Conservation (phyloP, 1,284 basidiomycete genomes). For the Malassezia obtusa region DNA sequence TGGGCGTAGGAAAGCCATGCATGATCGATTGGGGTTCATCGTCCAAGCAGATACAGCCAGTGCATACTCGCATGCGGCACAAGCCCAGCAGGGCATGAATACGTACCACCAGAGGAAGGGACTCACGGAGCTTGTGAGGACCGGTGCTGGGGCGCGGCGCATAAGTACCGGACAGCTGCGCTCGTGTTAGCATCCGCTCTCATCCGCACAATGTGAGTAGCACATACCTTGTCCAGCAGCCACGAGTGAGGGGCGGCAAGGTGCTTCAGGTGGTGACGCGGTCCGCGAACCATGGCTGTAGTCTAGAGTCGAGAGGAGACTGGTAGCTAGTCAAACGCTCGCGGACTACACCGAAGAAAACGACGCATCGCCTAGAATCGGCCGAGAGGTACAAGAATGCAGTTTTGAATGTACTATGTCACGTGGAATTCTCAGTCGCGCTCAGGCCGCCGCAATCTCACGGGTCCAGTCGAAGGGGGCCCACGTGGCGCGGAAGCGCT, state of each 20-base stretch:
- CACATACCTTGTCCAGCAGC: conserved; percentile 84
- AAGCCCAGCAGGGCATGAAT: background rate
- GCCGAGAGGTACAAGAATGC: conserved; percentile 11
- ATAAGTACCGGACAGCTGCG: conserved; percentile 78
- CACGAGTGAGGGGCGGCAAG: conserved; percentile 93
- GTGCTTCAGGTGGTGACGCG: conserved; percentile 98
- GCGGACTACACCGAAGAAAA: conserved; percentile 15
- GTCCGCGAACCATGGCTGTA: conserved; percentile 59
- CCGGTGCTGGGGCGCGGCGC: conserved; percentile 93
- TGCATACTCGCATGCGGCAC: background rate
- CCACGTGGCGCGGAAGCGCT: conserved; percentile 59
- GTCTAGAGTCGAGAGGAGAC: conserved; percentile 3
- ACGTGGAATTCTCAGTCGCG: conserved; percentile 3
- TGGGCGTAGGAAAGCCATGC: conserved; percentile 20
- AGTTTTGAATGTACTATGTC: conserved; percentile 14
- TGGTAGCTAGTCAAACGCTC: conserved; percentile 8
- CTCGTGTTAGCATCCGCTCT: background rate
- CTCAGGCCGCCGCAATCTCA: conserved; percentile 7
- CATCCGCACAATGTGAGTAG: background rate
- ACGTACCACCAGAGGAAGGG: conserved; percentile 56
- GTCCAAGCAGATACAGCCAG: background rate
- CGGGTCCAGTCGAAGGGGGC: conserved; percentile 49
- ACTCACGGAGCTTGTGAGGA: conserved; percentile 98
- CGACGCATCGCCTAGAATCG: conserved; percentile 3
- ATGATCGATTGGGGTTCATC: conserved; percentile 15